Evolutionary conservation across 371 early-diverging fungal species (phyloP).

Genomic region (Chytridium lagenaria): DNA sequence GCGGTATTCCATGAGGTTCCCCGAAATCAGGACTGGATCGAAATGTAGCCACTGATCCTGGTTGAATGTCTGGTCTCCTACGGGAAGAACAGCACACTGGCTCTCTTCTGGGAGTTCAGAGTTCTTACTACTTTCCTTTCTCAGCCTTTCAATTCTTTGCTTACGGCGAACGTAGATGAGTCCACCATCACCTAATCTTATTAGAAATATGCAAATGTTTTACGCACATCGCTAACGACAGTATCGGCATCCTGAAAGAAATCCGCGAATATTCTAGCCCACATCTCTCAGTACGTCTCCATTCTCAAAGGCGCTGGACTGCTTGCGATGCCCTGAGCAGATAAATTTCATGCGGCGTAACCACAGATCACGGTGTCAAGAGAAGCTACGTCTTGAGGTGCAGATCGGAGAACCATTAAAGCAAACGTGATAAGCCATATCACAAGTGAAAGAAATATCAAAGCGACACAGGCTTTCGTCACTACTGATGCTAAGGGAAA

Average conservation of each 20-base stretch:
- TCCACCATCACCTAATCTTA: slow-evolving; percentile 47
- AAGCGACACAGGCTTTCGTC: slow-evolving; percentile 25
- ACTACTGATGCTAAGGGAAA: slow-evolving; percentile 21
- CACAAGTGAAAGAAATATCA: slow-evolving; percentile 30
- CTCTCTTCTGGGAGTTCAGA: background rate
- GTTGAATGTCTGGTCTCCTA: too few species aligned
- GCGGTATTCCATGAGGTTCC: background rate
- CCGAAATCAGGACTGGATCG: background rate
- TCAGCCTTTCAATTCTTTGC: slow-evolving; percentile 25
- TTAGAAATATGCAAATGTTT: background rate
- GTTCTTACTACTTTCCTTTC: background rate
- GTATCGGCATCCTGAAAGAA: slow-evolving; percentile 45
- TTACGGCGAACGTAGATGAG: slow-evolving; percentile 41
- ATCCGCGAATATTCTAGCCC: slow-evolving; percentile 47
- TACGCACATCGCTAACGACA: slow-evolving; percentile 41
- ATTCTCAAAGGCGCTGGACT: background rate
- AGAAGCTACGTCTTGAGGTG: slow-evolving; percentile 34
- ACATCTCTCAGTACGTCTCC: slow-evolving; percentile 41
- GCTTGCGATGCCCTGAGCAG: slow-evolving; percentile 34
- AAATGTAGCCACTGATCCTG: background rate
- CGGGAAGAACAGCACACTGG: too few species aligned
- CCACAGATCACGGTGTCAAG: slow-evolving; percentile 41
- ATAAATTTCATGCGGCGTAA: slow-evolving; percentile 27
- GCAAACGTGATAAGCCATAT: slow-evolving; percentile 21
- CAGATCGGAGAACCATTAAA: slow-evolving; percentile 31